Base-by-base conservation (phyloP, 306 rosid species). In the Leucaena leucocephala region DNA sequence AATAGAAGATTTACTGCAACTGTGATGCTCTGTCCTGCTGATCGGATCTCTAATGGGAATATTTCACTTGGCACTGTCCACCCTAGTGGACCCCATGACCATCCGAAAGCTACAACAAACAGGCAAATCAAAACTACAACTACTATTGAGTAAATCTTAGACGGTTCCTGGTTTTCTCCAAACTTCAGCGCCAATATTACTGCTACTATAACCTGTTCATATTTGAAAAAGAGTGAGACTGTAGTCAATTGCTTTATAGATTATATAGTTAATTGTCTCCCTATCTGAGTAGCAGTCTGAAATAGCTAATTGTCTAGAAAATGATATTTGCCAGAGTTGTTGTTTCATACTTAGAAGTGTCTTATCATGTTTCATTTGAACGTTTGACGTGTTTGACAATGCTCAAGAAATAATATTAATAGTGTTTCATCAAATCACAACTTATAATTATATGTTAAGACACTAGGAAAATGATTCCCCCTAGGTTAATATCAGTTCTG, bases 41-140 rank as follows among this genome's bases (percentile, higher is more conserved):
- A 85, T 14, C 89, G 50, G 70, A 82, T 82, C 68, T 85, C 89
- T 11, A 85, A 61, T 6, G 89, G 89, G 64, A 82, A 85, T 76
- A 85, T 85, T 81, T 85, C 89, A 69, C 89, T 85, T 3, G 89
- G 89, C 0, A 85, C 62, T 22, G 86, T 79, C 89, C 89, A 85
- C 0, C 89, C 86, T 50, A 85, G 82, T 7, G 89, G 89, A 0
- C 89, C 89, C 89, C 89, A 85, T 36, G 89, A 85, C 86, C 86
- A 85, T 38, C 86, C 89, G 39, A 85, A 85, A 12, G 97, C 97
- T 74, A 94, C 0, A 73, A 94, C 98, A 65, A 94, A 94, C 17
- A 94, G 87, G 86, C 98, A 94, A 7, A 94, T 75, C 82, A 92
- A 76, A 7, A 61, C 75, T 76, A 94, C 97, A 22, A 94, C 97